Percentiles rank a stretch among this genome's conserved stretches.
Evolutionary conservation across 495 filamentous ascomycete genomes (phyloP).

Genomic region (Hypoxylon cercidicola): DNA sequence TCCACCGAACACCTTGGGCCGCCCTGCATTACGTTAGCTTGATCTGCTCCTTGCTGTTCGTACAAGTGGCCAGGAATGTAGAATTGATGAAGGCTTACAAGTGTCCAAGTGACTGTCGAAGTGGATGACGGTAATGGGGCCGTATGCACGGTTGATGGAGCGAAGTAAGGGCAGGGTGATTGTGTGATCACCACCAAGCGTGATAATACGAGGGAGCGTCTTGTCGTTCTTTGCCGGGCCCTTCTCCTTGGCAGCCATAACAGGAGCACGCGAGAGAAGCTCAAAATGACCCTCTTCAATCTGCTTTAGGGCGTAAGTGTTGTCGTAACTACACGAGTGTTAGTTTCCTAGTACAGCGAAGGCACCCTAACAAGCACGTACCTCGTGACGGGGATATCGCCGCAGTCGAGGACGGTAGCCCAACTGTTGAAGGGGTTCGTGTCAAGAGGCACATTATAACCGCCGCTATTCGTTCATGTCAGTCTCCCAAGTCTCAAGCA

Average conservation of each 20-base stretch:
- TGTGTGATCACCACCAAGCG: slow-evolving; percentile 84
- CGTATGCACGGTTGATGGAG: slow-evolving; percentile 77
- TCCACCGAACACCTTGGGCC: slow-evolving; percentile 67
- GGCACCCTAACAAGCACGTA: slow-evolving; percentile 41
- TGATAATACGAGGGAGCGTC: slow-evolving; percentile 69
- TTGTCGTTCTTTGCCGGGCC: slow-evolving; percentile 60
- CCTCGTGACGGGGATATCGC: slow-evolving; percentile 82
- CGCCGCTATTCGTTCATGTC: slow-evolving; percentile 55
- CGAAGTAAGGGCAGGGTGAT: slow-evolving; percentile 80
- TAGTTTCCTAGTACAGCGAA: background rate
- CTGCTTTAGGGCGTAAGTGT: slow-evolving; percentile 76
- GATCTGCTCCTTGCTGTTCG: too few species aligned
- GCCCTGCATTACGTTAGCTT: slow-evolving; percentile 53
- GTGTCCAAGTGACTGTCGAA: slow-evolving; percentile 86
- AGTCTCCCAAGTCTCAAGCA: too few species aligned
- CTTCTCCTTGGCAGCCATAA: slow-evolving; percentile 53
- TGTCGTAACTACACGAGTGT: slow-evolving; percentile 62
- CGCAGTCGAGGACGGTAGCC: slow-evolving; percentile 81
- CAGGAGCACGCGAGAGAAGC: slow-evolving; percentile 59
- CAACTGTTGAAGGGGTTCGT: slow-evolving; percentile 82
- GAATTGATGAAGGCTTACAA: slow-evolving; percentile 56
- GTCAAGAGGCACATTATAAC: slow-evolving; percentile 79
- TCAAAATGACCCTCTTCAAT: slow-evolving; percentile 73
- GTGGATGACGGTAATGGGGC: slow-evolving; percentile 82
- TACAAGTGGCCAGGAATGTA: too few species aligned